Conservation (phyloP, 345 rosid genomes). For the Turritis glabra region DNA sequence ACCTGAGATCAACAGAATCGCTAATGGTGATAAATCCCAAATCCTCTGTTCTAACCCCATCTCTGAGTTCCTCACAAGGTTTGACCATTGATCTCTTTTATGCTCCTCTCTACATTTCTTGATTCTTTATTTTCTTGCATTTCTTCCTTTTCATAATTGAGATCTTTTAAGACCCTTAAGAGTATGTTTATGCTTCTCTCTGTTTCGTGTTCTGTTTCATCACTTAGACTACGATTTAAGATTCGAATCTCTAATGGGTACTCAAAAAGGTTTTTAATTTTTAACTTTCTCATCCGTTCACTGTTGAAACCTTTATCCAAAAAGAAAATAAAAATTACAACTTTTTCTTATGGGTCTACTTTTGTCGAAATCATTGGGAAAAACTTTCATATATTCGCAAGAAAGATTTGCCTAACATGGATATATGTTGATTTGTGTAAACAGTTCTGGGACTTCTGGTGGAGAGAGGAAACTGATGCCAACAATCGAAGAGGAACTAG, state of each 20-base stretch:
- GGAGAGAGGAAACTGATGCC: conserved; percentile 85
- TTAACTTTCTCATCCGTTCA: conserved; percentile 32
- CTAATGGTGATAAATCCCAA: conserved; percentile 84
- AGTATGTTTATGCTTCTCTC: neutral
- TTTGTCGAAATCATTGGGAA: conserved; percentile 11
- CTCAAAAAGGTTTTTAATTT: conserved; percentile 11
- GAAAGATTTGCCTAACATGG: neutral
- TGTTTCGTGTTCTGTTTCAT: conserved; percentile 20
- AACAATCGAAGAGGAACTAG: conserved; percentile 71
- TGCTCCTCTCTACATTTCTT: neutral
- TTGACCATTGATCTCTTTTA: neutral
- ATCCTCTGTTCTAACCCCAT: conserved; percentile 86
- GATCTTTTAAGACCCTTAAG: neutral
- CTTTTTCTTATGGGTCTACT: conserved; percentile 17
- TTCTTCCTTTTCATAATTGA: neutral
- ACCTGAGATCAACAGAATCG: conserved; percentile 80
- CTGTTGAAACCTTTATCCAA: conserved; percentile 33
- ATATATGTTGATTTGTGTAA: conserved; percentile 26
- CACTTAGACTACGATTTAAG: neutral
- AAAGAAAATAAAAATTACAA: neutral
- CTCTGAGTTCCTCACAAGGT: conserved; percentile 98
- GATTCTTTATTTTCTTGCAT: neutral
- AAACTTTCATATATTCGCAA: neutral
- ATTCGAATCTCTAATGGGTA: conserved; percentile 17
- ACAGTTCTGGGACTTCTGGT: conserved; percentile 96